Evolutionary conservation across 176 grass and related monocot species (phyloP).

Genomic region (Phoenix dactylifera): DNA sequence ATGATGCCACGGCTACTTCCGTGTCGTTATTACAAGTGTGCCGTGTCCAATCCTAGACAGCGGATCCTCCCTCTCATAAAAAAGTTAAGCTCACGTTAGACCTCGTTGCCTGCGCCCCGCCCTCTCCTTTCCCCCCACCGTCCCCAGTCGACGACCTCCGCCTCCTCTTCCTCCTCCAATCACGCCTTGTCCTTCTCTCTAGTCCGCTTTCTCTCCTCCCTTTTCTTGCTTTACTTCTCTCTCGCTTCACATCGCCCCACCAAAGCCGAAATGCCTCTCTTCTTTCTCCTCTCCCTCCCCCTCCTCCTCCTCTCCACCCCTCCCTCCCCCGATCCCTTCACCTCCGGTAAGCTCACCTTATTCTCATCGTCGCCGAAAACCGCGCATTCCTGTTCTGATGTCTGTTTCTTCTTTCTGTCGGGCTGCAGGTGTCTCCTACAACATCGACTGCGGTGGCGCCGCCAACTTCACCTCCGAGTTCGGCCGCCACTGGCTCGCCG

Average conservation of each 20-base stretch:
- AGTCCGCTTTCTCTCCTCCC: too few species aligned
- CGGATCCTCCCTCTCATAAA: too few species aligned
- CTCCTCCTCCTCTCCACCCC: conserved; percentile 22
- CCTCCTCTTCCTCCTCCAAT: too few species aligned
- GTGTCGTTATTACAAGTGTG: too few species aligned
- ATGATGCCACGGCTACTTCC: too few species aligned
- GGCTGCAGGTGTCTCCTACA: conserved; percentile 60
- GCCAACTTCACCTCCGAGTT: conserved; percentile 74
- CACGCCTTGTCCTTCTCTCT: too few species aligned
- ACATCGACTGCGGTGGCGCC: conserved; percentile 93
- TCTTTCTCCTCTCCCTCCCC: conserved; percentile 24
- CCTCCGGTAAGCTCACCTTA: conserved; percentile 44
- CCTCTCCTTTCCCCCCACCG: too few species aligned
- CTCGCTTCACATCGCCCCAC: conserved; percentile 16
- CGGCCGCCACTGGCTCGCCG: conserved; percentile 68
- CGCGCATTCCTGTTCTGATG: background rate
- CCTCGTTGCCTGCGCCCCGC: too few species aligned
- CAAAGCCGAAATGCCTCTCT: conserved; percentile 27
- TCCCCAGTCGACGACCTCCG: too few species aligned
- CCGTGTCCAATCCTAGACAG: too few species aligned
- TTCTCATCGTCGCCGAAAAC: background rate
- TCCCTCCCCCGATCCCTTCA: conserved; percentile 57
- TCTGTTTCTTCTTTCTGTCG: background rate
- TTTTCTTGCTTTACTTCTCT: conserved; percentile 27
- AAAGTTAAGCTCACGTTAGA: too few species aligned